These are phyloP conservation scores for Stagonosporopsis rhizophila DNA, from an alignment of 2,329 filamentous ascomycete species.

Conservation along the genomic window DNA sequence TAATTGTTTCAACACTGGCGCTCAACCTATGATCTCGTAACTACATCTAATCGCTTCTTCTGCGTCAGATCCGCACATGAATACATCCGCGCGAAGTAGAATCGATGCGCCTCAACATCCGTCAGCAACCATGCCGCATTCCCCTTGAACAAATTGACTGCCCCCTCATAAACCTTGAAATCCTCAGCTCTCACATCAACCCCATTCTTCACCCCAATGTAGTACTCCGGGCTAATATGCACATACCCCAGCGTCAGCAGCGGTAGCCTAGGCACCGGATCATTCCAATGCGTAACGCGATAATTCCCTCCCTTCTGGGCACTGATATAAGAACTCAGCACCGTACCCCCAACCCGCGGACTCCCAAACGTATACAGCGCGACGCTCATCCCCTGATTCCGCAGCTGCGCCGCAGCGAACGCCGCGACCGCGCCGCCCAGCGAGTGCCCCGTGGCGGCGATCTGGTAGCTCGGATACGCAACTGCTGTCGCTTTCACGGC, in stretches of 20 bases:
- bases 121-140: conserved; percentile 39
- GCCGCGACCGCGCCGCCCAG: conserved; percentile 71
- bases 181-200: conserved; percentile 29
- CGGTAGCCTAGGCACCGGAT: conserved; percentile 73
- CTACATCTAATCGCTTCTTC: conserved; percentile 23
- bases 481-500: conserved; percentile 55
- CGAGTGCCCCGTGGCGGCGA: conserved; percentile 71
- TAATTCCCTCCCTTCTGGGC: conserved; percentile 62
- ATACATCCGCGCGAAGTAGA: conserved; percentile 43
- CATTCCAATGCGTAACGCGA: conserved; percentile 71
- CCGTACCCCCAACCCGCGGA: conserved; percentile 69
- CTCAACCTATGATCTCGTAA: conserved; percentile 20
- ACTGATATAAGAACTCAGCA: conserved; percentile 64
- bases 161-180: conserved; percentile 34
- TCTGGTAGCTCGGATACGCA: conserved; percentile 59
- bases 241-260: conserved; percentile 66
- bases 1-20: not conserved
- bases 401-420: conserved; percentile 62
- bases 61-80: conserved; percentile 26
- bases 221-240: conserved; percentile 75
- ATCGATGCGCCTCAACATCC: conserved; percentile 45
- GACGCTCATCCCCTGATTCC: conserved; percentile 32
- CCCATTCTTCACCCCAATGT: conserved; percentile 39
- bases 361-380: conserved; percentile 67
- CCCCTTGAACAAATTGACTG: conserved; percentile 31